A percentile compares a stretch with the other conserved stretches of the same genome.
phyloP scores from a whole-genome alignment of 2,329 filamentous ascomycete species.

The Bipolaris sorokiniana region DNA sequence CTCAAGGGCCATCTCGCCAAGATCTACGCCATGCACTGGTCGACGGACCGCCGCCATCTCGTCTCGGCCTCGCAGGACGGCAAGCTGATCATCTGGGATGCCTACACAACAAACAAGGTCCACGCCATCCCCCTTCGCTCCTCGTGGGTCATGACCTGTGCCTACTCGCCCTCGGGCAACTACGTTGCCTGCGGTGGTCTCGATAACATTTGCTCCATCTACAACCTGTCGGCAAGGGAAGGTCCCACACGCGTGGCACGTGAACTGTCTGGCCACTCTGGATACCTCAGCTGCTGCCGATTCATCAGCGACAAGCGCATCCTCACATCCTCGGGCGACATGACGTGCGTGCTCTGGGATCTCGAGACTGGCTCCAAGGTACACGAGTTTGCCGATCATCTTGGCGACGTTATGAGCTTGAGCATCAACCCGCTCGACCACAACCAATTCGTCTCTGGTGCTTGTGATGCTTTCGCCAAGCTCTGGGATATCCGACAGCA shows the following conservation, averaged over 20 bases:
- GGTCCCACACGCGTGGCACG: conserved; percentile 96
- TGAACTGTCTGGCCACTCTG: conserved; percentile 94
- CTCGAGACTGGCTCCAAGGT: conserved; percentile 97
- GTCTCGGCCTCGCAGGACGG: conserved; percentile 98
- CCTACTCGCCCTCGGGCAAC: conserved; percentile 97
- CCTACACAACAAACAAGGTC: conserved; percentile 99
- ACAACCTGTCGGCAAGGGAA: conserved; percentile 96
- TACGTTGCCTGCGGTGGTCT: conserved; percentile 98
- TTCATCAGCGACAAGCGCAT: conserved; percentile 99
- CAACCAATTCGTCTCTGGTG: conserved; percentile 99
- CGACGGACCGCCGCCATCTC: conserved; percentile 93
- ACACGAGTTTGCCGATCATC: conserved; percentile 96
- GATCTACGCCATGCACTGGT: conserved; percentile 99
- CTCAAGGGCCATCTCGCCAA: conserved; percentile 98
- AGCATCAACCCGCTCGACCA: conserved; percentile 99
- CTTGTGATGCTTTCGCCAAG: conserved; percentile 98
- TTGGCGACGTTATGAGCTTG: conserved; percentile 99
- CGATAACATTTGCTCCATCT: conserved; percentile 99
- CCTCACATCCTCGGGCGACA: conserved; percentile 96
- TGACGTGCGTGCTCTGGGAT: conserved; percentile 99
- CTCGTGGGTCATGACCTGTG: conserved; percentile 99
- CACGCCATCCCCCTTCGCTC: conserved; percentile 97
- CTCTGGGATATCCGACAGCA: conserved; percentile 98
- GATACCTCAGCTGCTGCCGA: conserved; percentile 96
- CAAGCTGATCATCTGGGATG: conserved; percentile 99